Base-by-base conservation (phyloP, 2,329 filamentous ascomycete genomes). In the Fusarium newnesense region DNA sequence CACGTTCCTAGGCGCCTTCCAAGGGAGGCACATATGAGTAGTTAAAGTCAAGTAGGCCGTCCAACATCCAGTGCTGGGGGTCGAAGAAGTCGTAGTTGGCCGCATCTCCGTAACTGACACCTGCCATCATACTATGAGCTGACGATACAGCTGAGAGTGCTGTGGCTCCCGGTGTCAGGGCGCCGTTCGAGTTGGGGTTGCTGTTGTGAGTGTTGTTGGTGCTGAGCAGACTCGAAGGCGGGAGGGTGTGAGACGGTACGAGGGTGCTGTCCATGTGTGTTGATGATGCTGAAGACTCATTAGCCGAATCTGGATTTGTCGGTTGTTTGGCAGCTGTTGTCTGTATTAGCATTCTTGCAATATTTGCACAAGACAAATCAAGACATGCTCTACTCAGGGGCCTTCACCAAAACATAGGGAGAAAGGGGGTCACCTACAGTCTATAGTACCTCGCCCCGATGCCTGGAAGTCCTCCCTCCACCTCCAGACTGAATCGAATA, bases 21-120 rank as follows among this genome's bases (percentile, higher is more conserved):
- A 90, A 80, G 2, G 87, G 85, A 64, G 84, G 83, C 42, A 87
- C 85, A 76, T 89, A 92, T 16, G 86, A 87, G 79, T 92, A 95
- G 72, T 93, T 94, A 79, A 96, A 93, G 79, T 95, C 93, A 68
- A 96, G 86, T 39, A 96, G 86, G 19, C 94, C 94, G 80, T 98
- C 95, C 68, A 98, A 85, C 86, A 97, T 94, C 95, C 95, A 98
- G 81, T 96, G 94, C 77, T 97, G 87, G 2, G 95, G 94, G 82
- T 97, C 95, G 79, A 97, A 97, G 70, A 97, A 94, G 80, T 97
- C 94, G 81, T 95, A 95, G 76, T 91, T 92, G 15, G 90, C 89
- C 61, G 93, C 88, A 62, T 93, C 88, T 73, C 89, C 87, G 71
- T 93, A 92, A 75, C 87, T 86, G 70, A 89, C 81, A 36, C 84